These are phyloP conservation scores for Chlamydomonas sp. DNA, from an alignment of 139 green algal species.

Conservation along the genomic window DNA sequence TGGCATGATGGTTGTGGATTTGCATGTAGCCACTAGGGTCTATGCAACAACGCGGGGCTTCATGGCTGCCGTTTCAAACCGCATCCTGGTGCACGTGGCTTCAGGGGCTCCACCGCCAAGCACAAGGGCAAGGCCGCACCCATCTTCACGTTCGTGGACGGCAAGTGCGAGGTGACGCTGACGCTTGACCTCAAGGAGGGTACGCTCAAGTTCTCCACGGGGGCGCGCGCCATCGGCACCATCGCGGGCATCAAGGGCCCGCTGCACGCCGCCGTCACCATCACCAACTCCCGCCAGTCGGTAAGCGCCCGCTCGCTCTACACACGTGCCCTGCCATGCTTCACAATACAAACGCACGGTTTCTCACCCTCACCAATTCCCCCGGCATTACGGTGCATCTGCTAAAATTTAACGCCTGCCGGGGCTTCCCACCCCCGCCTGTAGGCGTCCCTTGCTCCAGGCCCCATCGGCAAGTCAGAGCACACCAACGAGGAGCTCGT, in stretches of 20 bases:
- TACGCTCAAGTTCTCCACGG: constrained; percentile 64
- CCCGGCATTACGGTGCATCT: too few species aligned
- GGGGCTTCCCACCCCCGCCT: too few species aligned
- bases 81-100: not conserved
- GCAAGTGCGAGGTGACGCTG: constrained; percentile 62
- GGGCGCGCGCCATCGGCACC: constrained; percentile 62
- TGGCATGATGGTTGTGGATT: too few species aligned
- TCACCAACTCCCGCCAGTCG: constrained; percentile 63
- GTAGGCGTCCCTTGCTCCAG: constrained; percentile 42
- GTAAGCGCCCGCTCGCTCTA: constrained; percentile 13
- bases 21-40: too few species aligned
- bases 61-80: too few species aligned
- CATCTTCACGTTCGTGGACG: constrained; percentile 63
- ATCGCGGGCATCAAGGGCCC: constrained; percentile 67
- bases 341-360: not conserved
- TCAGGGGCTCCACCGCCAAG: constrained; percentile 57
- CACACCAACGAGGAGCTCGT: constrained; percentile 75
- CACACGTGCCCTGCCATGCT: too few species aligned
- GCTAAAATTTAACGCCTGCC: too few species aligned
- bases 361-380: not conserved
- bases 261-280: constrained; percentile 61
- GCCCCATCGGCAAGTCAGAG: constrained; percentile 68
- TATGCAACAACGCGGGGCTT: too few species aligned
- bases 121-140: constrained; percentile 66
- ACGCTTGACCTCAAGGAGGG: constrained; percentile 51